These are phyloP conservation scores for Trametes sp. DNA, from an alignment of 1,284 basidiomycete species.

Conservation along the genomic window DNA sequence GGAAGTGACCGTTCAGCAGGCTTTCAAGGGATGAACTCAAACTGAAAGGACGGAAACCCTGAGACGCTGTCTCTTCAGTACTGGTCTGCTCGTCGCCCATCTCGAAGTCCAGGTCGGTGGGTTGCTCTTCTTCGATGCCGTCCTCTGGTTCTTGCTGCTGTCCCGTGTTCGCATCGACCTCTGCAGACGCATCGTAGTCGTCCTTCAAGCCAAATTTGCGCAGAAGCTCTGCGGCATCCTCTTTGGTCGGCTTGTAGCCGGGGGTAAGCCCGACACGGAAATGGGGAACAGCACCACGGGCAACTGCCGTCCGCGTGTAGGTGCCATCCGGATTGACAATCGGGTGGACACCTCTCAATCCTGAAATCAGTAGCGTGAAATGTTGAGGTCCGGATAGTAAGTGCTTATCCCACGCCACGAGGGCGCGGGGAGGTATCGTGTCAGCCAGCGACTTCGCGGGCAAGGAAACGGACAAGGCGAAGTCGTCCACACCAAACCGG, in stretches of 20 bases:
- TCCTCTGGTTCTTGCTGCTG: slow-evolving; percentile 34
- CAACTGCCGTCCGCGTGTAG: slow-evolving; percentile 42
- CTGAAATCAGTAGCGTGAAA: slow-evolving; percentile 65
- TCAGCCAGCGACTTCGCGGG: slow-evolving; percentile 57
- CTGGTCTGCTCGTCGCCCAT: background rate
- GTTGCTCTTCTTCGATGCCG: slow-evolving; percentile 23
- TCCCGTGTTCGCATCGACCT: slow-evolving; percentile 37
- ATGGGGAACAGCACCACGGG: slow-evolving; percentile 44
- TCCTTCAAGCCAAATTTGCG: slow-evolving; percentile 56
- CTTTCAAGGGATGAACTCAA: slow-evolving; percentile 65
- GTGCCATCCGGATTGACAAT: slow-evolving; percentile 51
- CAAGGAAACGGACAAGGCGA: slow-evolving; percentile 60
- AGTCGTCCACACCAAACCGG: slow-evolving; percentile 53
- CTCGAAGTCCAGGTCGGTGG: slow-evolving; percentile 14
- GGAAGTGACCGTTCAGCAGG: slow-evolving; percentile 59
- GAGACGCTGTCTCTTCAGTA: background rate
- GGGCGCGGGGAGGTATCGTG: slow-evolving; percentile 57
- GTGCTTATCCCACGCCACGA: slow-evolving; percentile 71
- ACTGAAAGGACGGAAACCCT: slow-evolving; percentile 60
- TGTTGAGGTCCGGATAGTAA: slow-evolving; percentile 58
- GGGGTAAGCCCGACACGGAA: slow-evolving; percentile 65
- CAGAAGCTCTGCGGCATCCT: slow-evolving; percentile 53
- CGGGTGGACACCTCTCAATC: slow-evolving; percentile 59
- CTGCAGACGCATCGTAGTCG: slow-evolving; percentile 41
- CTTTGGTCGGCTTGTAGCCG: slow-evolving; percentile 60